phyloP scores from a whole-genome alignment of 2,329 filamentous ascomycete genomes.

The Lachnellula cervina region DNA sequence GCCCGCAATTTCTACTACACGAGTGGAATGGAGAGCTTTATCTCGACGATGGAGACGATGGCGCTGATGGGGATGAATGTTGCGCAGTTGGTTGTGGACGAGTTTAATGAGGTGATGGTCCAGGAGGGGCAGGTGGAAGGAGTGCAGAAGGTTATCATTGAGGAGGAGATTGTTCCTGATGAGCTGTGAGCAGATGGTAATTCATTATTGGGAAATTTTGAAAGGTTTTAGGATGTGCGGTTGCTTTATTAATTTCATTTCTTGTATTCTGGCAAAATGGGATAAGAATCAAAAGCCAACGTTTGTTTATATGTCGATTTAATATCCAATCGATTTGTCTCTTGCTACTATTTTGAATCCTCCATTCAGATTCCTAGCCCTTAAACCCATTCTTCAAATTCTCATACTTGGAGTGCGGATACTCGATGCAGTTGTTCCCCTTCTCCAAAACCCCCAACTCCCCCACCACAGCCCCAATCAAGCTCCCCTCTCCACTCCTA shows the following conservation, averaged over 20 bases:
- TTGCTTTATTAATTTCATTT: not conserved
- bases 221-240: not conserved
- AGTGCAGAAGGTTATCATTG: not conserved
- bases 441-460: constrained; percentile 51
- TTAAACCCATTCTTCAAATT: constrained; percentile 59
- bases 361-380: constrained; percentile 28
- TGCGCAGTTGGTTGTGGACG: constrained; percentile 64
- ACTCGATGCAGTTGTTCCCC: constrained; percentile 55
- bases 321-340: not conserved
- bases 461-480: constrained; percentile 63
- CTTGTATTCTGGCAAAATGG: not conserved
- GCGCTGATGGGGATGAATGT: constrained; percentile 87
- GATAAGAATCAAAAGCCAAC: too few species aligned
- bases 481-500: constrained; percentile 56
- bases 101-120: constrained; percentile 37
- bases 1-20: constrained; percentile 65
- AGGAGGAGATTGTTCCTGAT: not conserved
- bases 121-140: not conserved
- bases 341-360: too few species aligned
- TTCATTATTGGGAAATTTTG: too few species aligned
- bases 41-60: constrained; percentile 96
- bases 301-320: not conserved
- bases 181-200: not conserved
- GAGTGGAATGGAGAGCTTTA: constrained; percentile 82
- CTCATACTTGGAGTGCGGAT: constrained; percentile 64